phyloP scores from a whole-genome alignment of 2,329 filamentous ascomycete species.

The Arthrinium phaeospermum region DNA sequence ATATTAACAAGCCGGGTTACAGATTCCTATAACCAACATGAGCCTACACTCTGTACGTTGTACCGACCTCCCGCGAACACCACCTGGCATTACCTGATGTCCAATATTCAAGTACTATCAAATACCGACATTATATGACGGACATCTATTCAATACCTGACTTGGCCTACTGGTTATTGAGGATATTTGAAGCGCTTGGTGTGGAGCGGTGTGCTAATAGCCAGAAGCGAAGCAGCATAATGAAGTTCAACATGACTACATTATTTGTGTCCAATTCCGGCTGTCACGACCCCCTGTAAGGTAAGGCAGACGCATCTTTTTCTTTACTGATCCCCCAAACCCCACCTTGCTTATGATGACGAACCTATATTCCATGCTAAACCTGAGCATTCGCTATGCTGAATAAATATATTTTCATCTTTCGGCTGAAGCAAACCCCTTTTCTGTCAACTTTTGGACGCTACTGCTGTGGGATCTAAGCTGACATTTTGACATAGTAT shows the following conservation, averaged over 20 bases:
- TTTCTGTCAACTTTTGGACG: conserved; percentile 31
- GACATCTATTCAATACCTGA: conserved; percentile 31
- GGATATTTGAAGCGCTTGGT: neutral
- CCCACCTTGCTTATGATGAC: conserved; percentile 65
- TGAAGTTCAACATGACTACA: neutral
- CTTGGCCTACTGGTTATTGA: neutral
- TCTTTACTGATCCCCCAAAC: conserved; percentile 26
- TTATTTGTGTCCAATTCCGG: neutral
- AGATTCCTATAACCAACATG: neutral
- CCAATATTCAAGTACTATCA: conserved; percentile 49
- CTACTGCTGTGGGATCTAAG: conserved; percentile 23
- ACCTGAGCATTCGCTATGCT: conserved; percentile 68
- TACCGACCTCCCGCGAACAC: neutral
- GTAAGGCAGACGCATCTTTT: conserved; percentile 35
- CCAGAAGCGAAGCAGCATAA: neutral
- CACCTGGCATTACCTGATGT: conserved; percentile 41
- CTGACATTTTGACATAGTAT: conserved; percentile 25
- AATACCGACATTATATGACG: conserved; percentile 51
- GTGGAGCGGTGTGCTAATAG: neutral
- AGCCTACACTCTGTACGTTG: neutral
- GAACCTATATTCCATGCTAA: conserved; percentile 79
- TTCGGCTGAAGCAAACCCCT: conserved; percentile 69
- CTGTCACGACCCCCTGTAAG: conserved; percentile 26
- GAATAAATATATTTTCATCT: conserved; percentile 81
- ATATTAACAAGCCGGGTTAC: conserved; percentile 24